Percentiles rank a stretch among this genome's conserved stretches.
Evolutionary conservation across 1,284 basidiomycete genomes (phyloP).

Genomic region (Pterulicium gracile): DNA sequence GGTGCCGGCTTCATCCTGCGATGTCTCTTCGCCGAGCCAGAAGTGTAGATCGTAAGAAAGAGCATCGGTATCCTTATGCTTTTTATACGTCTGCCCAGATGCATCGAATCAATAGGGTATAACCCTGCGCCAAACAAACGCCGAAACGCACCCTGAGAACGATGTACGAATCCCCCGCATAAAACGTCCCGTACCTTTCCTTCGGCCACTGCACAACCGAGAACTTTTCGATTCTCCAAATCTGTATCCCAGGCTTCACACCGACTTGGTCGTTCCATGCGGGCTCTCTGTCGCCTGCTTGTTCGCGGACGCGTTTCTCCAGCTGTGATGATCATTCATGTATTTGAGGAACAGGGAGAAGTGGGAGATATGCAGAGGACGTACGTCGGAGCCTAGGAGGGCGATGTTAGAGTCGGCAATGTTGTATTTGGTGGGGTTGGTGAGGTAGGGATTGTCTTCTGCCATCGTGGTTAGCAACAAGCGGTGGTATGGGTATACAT

Average conservation of each 20-base stretch:
- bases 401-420: slow-evolving; percentile 55
- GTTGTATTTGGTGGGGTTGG: slow-evolving; percentile 36
- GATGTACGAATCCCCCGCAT: slow-evolving; percentile 57
- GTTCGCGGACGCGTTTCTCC: slow-evolving; percentile 43
- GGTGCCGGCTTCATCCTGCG: slow-evolving; percentile 53
- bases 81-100: slow-evolving; percentile 37
- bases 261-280: slow-evolving; percentile 41
- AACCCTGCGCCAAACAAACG: neutral
- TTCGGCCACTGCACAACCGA: slow-evolving; percentile 42
- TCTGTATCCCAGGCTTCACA: slow-evolving; percentile 29
- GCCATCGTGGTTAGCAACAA: slow-evolving; percentile 30
- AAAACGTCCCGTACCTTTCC: slow-evolving; percentile 42
- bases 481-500: no score
- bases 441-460: slow-evolving; percentile 27
- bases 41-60: slow-evolving; percentile 54
- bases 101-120: neutral
- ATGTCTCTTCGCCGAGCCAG: slow-evolving; percentile 51
- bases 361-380: slow-evolving; percentile 12
- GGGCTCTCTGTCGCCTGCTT: slow-evolving; percentile 38
- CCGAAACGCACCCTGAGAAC: slow-evolving; percentile 40
- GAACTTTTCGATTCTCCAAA: slow-evolving; percentile 54
- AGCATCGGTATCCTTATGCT: slow-evolving; percentile 30
- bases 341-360: neutral
- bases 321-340: slow-evolving; percentile 24
- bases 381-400: slow-evolving; percentile 49